phyloP scores from a whole-genome alignment of 768 basidiomycete species.

The Rhodosporidiobolus odoratus region DNA sequence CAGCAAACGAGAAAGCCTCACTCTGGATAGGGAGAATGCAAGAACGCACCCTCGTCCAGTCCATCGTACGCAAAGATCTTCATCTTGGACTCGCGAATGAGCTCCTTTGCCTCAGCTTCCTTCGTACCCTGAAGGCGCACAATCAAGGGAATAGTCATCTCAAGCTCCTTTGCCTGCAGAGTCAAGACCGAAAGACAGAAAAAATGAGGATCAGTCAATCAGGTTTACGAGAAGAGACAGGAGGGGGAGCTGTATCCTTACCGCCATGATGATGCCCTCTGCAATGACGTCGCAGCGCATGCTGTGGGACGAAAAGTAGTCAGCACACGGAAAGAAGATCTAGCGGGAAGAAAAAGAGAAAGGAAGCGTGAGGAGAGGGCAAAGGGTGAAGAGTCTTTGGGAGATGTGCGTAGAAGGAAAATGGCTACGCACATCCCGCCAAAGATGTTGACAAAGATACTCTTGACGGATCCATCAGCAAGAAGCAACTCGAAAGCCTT shows the following conservation, averaged over 20 bases:
- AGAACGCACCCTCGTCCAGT: slow-evolving; percentile 76
- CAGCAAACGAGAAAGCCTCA: too few relatives aligned
- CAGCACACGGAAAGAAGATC: neutral
- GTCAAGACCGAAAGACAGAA: neutral
- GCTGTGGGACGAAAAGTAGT: too few relatives aligned
- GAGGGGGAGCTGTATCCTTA: too few relatives aligned
- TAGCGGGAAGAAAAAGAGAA: neutral
- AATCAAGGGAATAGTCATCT: slow-evolving; percentile 9
- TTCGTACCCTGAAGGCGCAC: slow-evolving; percentile 97
- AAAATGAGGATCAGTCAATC: neutral
- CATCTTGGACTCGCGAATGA: slow-evolving; percentile 27
- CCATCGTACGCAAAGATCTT: slow-evolving; percentile 87
- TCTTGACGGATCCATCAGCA: slow-evolving; percentile 84
- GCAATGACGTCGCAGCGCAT: slow-evolving; percentile 99
- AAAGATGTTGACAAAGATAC: slow-evolving; percentile 98
- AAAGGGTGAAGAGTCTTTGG: neutral
- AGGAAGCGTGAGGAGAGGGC: neutral
- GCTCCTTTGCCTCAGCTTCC: slow-evolving; percentile 87
- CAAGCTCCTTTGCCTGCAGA: neutral
- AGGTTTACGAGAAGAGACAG: neutral
- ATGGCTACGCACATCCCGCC: slow-evolving; percentile 56
- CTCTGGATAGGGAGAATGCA: too few relatives aligned
- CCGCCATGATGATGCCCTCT: slow-evolving; percentile 96
- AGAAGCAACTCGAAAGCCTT: slow-evolving; percentile 96
- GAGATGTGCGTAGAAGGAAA: too few relatives aligned